These are phyloP conservation scores for Oenanthe javanica DNA, from an alignment of 140 eudicot species.

Conservation along the genomic window DNA sequence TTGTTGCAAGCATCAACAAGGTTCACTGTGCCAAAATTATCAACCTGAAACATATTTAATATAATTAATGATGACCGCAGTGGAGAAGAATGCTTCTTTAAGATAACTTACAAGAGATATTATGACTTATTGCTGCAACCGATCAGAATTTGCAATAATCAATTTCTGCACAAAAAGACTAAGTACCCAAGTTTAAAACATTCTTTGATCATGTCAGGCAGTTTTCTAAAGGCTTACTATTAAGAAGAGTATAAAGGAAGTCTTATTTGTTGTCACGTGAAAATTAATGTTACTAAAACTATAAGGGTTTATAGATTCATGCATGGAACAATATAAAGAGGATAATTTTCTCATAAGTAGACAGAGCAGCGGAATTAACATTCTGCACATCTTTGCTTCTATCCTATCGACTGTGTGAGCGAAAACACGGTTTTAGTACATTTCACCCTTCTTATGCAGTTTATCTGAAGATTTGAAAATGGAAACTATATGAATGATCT, in stretches of 20 bases:
- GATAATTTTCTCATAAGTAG: background rate
- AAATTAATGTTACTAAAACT: background rate
- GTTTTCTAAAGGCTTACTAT: background rate
- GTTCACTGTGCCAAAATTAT: constrained; percentile 85
- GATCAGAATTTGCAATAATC: background rate
- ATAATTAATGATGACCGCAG: background rate
- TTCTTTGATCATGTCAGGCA: background rate
- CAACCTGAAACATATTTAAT: constrained; percentile 49
- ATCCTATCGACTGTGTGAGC: background rate
- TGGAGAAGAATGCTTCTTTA: background rate
- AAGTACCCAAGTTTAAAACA: background rate
- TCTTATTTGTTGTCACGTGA: background rate
- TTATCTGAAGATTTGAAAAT: background rate
- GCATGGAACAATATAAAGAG: background rate
- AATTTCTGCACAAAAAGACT: background rate
- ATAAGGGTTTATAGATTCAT: background rate
- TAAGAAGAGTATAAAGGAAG: background rate
- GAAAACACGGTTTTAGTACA: background rate
- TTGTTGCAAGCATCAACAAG: constrained; percentile 90
- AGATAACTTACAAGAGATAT: background rate
- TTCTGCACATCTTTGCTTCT: background rate
- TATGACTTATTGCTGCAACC: background rate
- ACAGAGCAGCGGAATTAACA: background rate
- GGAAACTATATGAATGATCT: background rate
- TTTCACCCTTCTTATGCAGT: background rate